phyloP scores from a whole-genome alignment of 2,329 filamentous ascomycete species.

The Aschersonia sp. region DNA sequence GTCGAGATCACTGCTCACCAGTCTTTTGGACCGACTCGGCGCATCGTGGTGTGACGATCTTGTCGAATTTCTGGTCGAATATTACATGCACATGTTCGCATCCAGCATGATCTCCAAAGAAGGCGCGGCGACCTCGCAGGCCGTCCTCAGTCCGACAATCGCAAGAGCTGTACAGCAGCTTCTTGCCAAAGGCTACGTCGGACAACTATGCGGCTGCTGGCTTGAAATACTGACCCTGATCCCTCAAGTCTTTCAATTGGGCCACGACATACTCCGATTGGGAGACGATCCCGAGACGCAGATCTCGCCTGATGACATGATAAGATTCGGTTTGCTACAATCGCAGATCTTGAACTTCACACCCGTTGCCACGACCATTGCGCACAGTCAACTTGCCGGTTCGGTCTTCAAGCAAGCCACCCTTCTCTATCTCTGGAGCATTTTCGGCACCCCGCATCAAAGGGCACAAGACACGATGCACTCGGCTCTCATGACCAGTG shows the following conservation, averaged over 20 bases:
- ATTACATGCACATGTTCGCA: conserved; percentile 30
- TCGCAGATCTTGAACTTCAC: conserved; percentile 24
- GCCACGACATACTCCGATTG: conserved; percentile 20
- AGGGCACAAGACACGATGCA: conserved; percentile 8
- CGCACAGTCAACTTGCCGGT: conserved; percentile 24
- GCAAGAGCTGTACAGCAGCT: conserved; percentile 15
- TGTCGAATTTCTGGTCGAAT: conserved; percentile 30
- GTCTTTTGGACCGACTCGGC: conserved; percentile 18
- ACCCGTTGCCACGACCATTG: conserved; percentile 18
- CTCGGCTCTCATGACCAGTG: conserved; percentile 11
- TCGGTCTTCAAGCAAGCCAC: conserved; percentile 29
- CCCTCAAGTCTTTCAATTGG: conserved; percentile 25
- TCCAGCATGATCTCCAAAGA: conserved; percentile 31
- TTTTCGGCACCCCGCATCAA: conserved; percentile 15
- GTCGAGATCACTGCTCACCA: conserved; percentile 25
- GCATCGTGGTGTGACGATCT: conserved; percentile 19
- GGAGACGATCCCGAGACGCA: background rate
- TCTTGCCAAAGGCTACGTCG: conserved; percentile 16
- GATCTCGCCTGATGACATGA: conserved; percentile 23
- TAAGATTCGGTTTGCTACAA: conserved; percentile 27
- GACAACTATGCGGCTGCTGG: conserved; percentile 24
- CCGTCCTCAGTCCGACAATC: conserved; percentile 16
- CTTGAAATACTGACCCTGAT: conserved; percentile 22
- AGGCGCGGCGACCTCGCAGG: conserved; percentile 13
- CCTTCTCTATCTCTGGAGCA: conserved; percentile 25